phyloP scores from a whole-genome alignment of 257 asterid species.

The Rhazya stricta region DNA sequence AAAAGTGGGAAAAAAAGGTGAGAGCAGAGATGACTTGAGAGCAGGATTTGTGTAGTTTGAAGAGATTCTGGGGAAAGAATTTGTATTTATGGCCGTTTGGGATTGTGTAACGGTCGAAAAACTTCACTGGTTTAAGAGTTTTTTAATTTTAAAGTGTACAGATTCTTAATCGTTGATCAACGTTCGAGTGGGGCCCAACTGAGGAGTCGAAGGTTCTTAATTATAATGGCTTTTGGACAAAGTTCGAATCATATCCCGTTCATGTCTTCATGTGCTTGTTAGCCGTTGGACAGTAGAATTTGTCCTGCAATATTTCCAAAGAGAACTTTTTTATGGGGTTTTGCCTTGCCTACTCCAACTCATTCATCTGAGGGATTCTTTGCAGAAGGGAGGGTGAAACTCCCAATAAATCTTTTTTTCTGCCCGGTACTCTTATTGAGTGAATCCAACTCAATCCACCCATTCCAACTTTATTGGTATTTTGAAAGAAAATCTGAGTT shows the following conservation, averaged over 20 bases:
- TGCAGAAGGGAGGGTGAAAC: no score
- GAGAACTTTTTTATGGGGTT: no score
- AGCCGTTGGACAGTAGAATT: neutral
- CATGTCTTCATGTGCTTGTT: neutral
- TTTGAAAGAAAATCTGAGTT: no score
- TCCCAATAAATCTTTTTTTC: no score
- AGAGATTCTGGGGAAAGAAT: neutral
- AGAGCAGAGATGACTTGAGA: neutral
- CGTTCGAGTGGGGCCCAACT: constrained; percentile 6
- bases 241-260: neutral
- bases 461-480: no score
- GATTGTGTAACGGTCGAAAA: constrained; percentile 12
- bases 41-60: neutral
- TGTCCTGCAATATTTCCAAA: neutral
- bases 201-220: neutral
- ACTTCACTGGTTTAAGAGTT: neutral
- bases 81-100: constrained; percentile 7
- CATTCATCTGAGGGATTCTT: no score
- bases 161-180: neutral
- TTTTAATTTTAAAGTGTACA: neutral
- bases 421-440: no score
- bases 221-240: neutral
- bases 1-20: neutral
- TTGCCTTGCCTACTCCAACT: no score
- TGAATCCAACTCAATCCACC: no score